Base-by-base conservation (phyloP, 768 basidiomycete genomes). In the Boletus bicolor region DNA sequence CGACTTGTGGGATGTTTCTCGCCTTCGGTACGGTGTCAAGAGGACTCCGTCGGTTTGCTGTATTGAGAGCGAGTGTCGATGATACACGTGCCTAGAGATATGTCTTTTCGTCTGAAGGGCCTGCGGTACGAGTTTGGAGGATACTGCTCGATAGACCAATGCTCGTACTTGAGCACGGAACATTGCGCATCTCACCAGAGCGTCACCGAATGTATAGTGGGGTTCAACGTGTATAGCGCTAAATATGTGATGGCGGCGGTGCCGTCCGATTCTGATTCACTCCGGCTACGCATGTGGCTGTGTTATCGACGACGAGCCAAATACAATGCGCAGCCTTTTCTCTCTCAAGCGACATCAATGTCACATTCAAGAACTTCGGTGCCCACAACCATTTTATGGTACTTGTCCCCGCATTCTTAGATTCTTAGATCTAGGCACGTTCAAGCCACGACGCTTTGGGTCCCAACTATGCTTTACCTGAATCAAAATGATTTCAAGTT, bases 121-220 rank as follows among this genome's bases (percentile, higher is more conserved):
- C 4, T 28, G 49, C 2, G 8, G 45, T 36, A 24, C 21, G 3
- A 47, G 34, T 38, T 30, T 58, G 14, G 46, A 57, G 12, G 38
- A 46, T 21, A 43, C 15, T 17, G 57, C 17, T 46, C 44, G 52
- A 34, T 43, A 19, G 34, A 26, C 41, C 8, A 43, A 47, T 30
- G 46, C 39, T 62, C 57, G 64, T 53, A 54, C 41, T 28, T 26
- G 63, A 63, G 71, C 67, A 53, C 76, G 81, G 70, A 82, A 73
- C 83, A 84, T 85, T 48, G 77, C 70, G 74, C 82, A 82, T 84
- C 51, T 57, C 64, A 59, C 54, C 56, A 48, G 51, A 43, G 26
- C 15, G 41, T 35, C 24, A 26, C 49, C 26, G 48, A 42, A 37
- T 17, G 37, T 11, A 14, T 11, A 14, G 24, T 44, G 43, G 9